Conservation (phyloP, 768 basidiomycete genomes). For the Boletus sp. region DNA sequence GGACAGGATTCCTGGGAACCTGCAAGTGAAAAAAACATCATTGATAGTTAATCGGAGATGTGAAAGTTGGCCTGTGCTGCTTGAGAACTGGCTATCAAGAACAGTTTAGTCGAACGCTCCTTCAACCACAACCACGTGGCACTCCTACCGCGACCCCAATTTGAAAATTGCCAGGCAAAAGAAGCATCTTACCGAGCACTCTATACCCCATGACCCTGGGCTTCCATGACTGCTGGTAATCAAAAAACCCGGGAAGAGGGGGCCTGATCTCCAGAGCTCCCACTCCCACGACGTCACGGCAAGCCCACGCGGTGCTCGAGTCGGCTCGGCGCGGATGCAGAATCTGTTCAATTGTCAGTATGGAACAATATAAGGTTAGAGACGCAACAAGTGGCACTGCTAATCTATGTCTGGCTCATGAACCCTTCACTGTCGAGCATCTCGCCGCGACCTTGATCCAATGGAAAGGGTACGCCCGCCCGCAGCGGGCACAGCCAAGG, state of each 20-base stretch:
- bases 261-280: neutral
- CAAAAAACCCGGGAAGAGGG: neutral
- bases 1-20: constrained; percentile 13
- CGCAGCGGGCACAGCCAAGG: neutral
- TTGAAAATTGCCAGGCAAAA: neutral
- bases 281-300: neutral
- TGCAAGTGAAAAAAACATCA: neutral
- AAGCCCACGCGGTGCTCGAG: neutral
- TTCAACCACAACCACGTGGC: neutral
- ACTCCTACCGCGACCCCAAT: neutral
- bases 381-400: neutral
- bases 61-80: constrained; percentile 9
- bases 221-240: neutral
- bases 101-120: neutral
- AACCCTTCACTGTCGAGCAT: neutral
- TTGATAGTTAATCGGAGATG: constrained; percentile 6
- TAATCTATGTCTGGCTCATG: neutral
- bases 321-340: neutral
- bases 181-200: neutral
- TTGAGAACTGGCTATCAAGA: constrained; percentile 11
- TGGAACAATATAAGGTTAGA: neutral
- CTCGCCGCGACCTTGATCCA: neutral
- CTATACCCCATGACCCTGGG: neutral
- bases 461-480: neutral
- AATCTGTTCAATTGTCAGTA: neutral